Evolutionary conservation across 2,329 filamentous ascomycete genomes (phyloP).

Genomic region (Trichophyton verrucosum): DNA sequence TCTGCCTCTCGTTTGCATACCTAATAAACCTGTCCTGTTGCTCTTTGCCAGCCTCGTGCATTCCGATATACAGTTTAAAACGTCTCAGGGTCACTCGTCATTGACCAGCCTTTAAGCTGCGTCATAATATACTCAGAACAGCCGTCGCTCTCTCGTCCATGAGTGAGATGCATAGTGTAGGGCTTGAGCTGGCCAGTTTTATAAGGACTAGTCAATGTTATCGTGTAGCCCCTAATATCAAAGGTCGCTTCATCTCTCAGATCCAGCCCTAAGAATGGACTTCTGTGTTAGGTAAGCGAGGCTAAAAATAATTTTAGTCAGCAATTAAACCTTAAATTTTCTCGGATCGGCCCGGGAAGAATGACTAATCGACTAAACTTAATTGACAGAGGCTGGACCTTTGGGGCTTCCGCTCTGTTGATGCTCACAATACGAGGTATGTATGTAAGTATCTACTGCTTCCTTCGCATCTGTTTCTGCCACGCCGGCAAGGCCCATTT

Average conservation of each 20-base stretch:
- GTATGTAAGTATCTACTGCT: too few species aligned
- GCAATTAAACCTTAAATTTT: too few species aligned
- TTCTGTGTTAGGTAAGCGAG: too few species aligned
- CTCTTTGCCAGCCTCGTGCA: slow-evolving; percentile 25
- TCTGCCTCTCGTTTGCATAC: slow-evolving; percentile 17
- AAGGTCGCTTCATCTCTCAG: slow-evolving; percentile 23
- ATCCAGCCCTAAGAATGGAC: slow-evolving; percentile 20
- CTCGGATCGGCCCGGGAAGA: too few species aligned
- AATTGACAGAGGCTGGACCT: too few species aligned
- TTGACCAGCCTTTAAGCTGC: neutral
- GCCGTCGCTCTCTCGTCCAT: neutral
- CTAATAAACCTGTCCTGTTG: slow-evolving; percentile 28
- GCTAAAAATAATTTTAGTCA: too few species aligned
- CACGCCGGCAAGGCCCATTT: slow-evolving; percentile 17
- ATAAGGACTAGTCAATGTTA: slow-evolving; percentile 17
- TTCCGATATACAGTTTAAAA: slow-evolving; percentile 26
- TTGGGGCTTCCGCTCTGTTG: too few species aligned
- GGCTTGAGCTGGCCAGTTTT: slow-evolving; percentile 7
- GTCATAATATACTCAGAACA: slow-evolving; percentile 7
- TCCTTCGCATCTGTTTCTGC: slow-evolving; percentile 12
- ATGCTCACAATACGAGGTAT: too few species aligned
- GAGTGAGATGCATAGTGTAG: slow-evolving; percentile 3
- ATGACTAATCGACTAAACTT: too few species aligned
- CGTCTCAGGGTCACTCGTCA: slow-evolving; percentile 13
- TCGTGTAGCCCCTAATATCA: slow-evolving; percentile 11